phyloP scores from a whole-genome alignment of 2,329 filamentous ascomycete genomes.

The Emmonsiellopsis sp. region DNA sequence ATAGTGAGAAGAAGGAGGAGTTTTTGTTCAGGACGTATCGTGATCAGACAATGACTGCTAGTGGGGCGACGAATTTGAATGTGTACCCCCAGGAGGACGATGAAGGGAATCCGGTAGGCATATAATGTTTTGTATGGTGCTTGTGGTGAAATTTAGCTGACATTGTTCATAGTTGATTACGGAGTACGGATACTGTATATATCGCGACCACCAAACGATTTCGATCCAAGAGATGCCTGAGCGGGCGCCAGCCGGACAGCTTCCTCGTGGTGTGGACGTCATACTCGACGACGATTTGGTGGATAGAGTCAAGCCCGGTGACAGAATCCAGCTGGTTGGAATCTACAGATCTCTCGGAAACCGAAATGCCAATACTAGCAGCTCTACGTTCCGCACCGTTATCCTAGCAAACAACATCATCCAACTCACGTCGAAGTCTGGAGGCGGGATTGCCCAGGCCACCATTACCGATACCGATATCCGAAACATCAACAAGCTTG shows the following conservation, averaged over 20 bases:
- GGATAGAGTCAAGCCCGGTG: constrained; percentile 87
- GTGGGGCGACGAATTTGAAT: constrained; percentile 75
- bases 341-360: constrained; percentile 92
- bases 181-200: constrained; percentile 92
- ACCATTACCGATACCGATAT: constrained; percentile 95
- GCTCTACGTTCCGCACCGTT: constrained; percentile 87
- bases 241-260: constrained; percentile 84
- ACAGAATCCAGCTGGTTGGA: constrained; percentile 93
- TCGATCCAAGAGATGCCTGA: constrained; percentile 99
- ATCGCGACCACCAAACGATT: constrained; percentile 93
- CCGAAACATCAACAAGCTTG: constrained; percentile 94
- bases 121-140: constrained; percentile 1
- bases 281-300: constrained; percentile 95
- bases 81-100: constrained; percentile 93
- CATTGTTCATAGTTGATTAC: constrained; percentile 55
- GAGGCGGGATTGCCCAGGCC: constrained; percentile 83
- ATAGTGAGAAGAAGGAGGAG: constrained; percentile 74
- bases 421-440: constrained; percentile 88
- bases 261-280: constrained; percentile 90
- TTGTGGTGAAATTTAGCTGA: not conserved
- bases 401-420: constrained; percentile 93
- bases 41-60: constrained; percentile 93
- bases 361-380: constrained; percentile 80
- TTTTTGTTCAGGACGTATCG: constrained; percentile 87
- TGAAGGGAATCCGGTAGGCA: constrained; percentile 65